Evolutionary conservation across 352 stramenopile genomes (phyloP).

Genomic region (Pythium plurisporium): DNA sequence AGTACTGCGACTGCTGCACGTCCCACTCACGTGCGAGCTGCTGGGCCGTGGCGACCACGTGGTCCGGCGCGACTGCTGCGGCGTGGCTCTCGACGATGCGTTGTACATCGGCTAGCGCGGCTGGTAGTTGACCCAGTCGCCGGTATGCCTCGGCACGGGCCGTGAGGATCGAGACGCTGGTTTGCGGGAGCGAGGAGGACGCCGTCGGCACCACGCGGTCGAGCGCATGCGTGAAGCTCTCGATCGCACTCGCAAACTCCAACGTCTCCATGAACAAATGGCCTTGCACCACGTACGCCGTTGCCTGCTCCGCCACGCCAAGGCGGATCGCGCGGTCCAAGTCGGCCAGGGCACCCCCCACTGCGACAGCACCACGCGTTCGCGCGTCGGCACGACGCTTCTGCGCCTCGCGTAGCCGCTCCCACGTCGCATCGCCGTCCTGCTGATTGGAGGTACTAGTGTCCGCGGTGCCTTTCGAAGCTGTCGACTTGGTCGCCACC

Average conservation of each 20-base stretch:
- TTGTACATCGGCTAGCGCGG: conserved; percentile 37
- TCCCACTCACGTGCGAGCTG: conserved; percentile 30
- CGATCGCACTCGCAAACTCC: conserved; percentile 29
- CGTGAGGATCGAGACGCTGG: conserved; percentile 35
- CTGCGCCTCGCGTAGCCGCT: not conserved
- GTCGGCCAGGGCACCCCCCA: conserved; percentile 26
- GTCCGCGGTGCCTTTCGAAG: too few species aligned
- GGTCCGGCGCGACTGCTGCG: conserved; percentile 18
- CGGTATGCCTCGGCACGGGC: conserved; percentile 42
- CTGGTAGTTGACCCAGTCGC: conserved; percentile 39
- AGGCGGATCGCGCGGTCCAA: conserved; percentile 26
- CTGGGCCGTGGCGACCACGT: conserved; percentile 9
- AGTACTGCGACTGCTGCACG: conserved; percentile 38
- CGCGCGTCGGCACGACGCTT: not conserved
- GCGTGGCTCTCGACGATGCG: conserved; percentile 27
- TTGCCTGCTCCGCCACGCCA: conserved; percentile 24
- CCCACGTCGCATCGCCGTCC: not conserved
- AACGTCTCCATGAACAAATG: conserved; percentile 31
- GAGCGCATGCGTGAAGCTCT: conserved; percentile 43
- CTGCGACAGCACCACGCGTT: not conserved
- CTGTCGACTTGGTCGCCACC: too few species aligned
- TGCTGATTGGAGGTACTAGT: not conserved
- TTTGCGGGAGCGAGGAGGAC: conserved; percentile 17
- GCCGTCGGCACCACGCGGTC: not conserved
- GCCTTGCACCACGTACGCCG: conserved; percentile 34